phyloP scores from a whole-genome alignment of 371 early-diverging fungal species.

The Mortierella sp. region DNA sequence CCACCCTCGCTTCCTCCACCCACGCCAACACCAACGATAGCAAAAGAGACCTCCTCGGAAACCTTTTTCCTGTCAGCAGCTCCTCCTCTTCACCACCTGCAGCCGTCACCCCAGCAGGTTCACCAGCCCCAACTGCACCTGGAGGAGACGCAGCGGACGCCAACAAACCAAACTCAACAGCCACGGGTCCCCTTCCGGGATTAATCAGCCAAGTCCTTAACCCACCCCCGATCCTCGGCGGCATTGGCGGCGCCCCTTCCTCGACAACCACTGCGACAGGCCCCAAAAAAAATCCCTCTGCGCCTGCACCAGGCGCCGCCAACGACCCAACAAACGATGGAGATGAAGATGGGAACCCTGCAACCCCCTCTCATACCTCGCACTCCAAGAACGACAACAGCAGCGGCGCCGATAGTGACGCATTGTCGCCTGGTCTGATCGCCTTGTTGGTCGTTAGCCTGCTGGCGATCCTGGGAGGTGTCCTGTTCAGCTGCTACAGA shows the following conservation, averaged over 20 bases:
- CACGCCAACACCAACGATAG: not conserved
- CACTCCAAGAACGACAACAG: not conserved
- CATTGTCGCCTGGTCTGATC: constrained; percentile 38
- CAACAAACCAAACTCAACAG: not conserved
- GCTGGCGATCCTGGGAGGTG: constrained; percentile 21
- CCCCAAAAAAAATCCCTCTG: constrained; percentile 1
- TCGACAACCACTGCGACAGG: not conserved
- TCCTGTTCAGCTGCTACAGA: constrained; percentile 39
- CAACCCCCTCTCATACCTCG: not conserved
- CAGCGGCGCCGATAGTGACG: not conserved
- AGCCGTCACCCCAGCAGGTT: not conserved
- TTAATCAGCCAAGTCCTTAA: constrained; percentile 17
- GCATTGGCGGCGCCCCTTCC: not conserved
- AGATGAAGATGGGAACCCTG: not conserved
- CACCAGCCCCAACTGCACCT: not conserved
- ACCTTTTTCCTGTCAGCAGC: constrained; percentile 12
- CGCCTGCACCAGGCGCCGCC: not conserved
- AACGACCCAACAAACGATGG: not conserved
- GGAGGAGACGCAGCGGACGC: not conserved
- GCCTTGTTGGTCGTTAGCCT: constrained; percentile 22
- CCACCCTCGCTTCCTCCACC: not conserved
- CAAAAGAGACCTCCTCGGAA: constrained; percentile 39
- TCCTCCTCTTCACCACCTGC: constrained; percentile 4
- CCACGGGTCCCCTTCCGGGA: constrained; percentile 17
- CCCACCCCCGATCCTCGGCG: constrained; percentile 5